Evolutionary conservation across 352 stramenopile genomes (phyloP), one percentile per base, ranked within the genome.

Genomic region (Phytophthora podocarpi): DNA sequence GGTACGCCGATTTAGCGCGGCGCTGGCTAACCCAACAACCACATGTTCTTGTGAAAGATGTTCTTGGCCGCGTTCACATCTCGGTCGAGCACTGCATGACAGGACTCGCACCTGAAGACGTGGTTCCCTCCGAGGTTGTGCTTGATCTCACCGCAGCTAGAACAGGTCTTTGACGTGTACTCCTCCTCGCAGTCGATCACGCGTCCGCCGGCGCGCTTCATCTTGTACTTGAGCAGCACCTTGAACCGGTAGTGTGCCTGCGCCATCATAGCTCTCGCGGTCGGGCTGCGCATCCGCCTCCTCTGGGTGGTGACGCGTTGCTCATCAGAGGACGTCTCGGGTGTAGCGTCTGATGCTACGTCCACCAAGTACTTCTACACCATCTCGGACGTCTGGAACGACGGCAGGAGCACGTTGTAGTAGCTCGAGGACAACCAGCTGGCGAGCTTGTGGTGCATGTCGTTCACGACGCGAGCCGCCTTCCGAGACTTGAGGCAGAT

Each of bases 131-230:
- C 42, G 2, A 67, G 23, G n/a, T 59, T 51, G 16, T 51, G 10
- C 8, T 60, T 34, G 21, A 60, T 39, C 32, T 13, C 16, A 7
- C 59, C 59, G 12, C 49, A 61, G 1, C 18, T 5, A 1, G 58
- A 60, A 35, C 42, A 67, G 0, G 49, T 67, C 27, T 67, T 60
- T 1, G 58, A 60, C 13, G 48, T 67, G 32, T 67, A 67, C 41
- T 67, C 48, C 23, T 67, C 58, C 16, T 59, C 49, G 15, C 48
- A 60, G 6, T 59, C 49, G 26, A 67, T 35, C 9, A 56, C 11
- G 5, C 21, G 24, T 20, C 58, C 58, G 11, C 57, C 57, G 2
- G 20, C 32, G 2, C 48, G 47, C 21, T 37, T n/a, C 57, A 66
- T 54, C 41, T 59, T 66, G 21, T 59, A 55, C 30, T 46, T 47